These are phyloP conservation scores for Heracleum sosnowskyi DNA, from an alignment of 129 eudicot genomes.

Conservation along the genomic window DNA sequence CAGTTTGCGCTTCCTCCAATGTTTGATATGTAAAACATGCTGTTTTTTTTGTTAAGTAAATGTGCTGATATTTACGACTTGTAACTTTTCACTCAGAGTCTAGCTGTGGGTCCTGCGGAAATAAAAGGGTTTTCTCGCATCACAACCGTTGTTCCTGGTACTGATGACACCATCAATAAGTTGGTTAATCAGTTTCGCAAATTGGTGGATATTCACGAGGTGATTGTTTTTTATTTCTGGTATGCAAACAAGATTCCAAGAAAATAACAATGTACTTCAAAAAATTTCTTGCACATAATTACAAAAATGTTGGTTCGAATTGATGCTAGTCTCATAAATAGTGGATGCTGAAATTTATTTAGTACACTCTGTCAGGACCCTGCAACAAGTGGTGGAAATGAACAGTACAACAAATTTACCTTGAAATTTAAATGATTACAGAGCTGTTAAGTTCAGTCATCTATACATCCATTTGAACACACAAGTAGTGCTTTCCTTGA, in stretches of 20 bases:
- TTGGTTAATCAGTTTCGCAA: slow-evolving; percentile 74
- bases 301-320: not conserved
- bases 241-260: not conserved
- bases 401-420: not conserved
- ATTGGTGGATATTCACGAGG: slow-evolving; percentile 85
- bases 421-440: not conserved
- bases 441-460: not conserved
- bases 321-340: not conserved
- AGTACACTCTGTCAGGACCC: too few species aligned
- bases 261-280: not conserved
- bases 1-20: not conserved
- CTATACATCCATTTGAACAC: not conserved
- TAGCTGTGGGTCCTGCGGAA: slow-evolving; percentile 91
- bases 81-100: slow-evolving; percentile 49
- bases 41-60: not conserved
- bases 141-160: slow-evolving; percentile 89
- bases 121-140: slow-evolving; percentile 74
- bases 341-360: not conserved
- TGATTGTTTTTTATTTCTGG: slow-evolving; percentile 17
- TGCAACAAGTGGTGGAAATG: not conserved
- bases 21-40: not conserved
- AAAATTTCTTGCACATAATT: not conserved
- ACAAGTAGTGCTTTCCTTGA: not conserved
- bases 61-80: slow-evolving; percentile 3
- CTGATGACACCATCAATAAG: slow-evolving; percentile 67